Percentiles rank a stretch among this genome's conserved stretches.
Evolutionary conservation across 176 grass and related monocot species (phyloP).

Genomic region (Carex cristatella): DNA sequence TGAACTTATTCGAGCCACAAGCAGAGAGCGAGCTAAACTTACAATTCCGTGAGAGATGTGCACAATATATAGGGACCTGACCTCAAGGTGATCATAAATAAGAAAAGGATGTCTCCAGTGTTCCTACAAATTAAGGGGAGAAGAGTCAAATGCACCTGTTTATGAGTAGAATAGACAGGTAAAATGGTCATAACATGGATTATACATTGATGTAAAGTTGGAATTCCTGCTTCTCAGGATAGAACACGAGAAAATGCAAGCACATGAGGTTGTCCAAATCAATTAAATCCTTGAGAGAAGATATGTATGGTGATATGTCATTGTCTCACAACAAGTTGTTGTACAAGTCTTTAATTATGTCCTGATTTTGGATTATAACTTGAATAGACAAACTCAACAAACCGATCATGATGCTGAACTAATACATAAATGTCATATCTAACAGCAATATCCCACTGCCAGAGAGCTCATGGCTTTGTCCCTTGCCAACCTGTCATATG

Average conservation of each 20-base stretch:
- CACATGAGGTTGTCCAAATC: constrained; percentile 19
- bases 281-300: not conserved
- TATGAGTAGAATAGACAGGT: not conserved
- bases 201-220: not conserved
- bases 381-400: not conserved
- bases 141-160: not conserved
- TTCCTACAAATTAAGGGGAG: not conserved
- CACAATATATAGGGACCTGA: not conserved
- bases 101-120: not conserved
- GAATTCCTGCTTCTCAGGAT: not conserved
- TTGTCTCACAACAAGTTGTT: not conserved
- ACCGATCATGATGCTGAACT: not conserved
- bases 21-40: not conserved
- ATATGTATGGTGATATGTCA: constrained; percentile 10
- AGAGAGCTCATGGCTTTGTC: constrained; percentile 30
- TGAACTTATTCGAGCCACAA: not conserved
- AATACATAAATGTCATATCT: constrained; percentile 27
- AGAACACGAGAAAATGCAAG: not conserved
- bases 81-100: not conserved
- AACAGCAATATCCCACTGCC: not conserved
- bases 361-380: not conserved
- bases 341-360: not conserved
- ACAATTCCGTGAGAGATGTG: not conserved
- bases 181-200: not conserved
- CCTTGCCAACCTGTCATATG: constrained; percentile 18